Conservation (phyloP, 805 yeast genomes). For the Saccharomycopsis schoenii region DNA sequence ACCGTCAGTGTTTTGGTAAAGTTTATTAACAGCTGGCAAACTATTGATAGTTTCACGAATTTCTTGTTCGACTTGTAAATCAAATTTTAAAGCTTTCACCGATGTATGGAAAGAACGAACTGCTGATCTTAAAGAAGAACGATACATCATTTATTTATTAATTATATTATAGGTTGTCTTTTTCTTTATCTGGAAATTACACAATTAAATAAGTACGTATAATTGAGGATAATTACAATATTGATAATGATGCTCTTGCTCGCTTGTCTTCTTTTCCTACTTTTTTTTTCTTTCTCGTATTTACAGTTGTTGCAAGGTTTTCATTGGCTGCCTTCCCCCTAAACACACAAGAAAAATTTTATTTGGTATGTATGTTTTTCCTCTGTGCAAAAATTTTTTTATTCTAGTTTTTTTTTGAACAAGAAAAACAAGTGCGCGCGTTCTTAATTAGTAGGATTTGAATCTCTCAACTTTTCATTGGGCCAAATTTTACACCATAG, state of each 20-base stretch:
- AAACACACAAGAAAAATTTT: neutral
- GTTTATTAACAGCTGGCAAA: constrained; percentile 53
- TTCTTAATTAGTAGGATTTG: neutral
- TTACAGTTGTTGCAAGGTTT: neutral
- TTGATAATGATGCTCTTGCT: neutral
- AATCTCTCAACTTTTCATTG: constrained; percentile 13
- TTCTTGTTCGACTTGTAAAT: constrained; percentile 45
- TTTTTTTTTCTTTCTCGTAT: neutral
- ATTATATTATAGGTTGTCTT: neutral
- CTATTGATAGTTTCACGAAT: constrained; percentile 52
- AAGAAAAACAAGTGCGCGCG: neutral
- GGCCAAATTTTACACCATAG: neutral
- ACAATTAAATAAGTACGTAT: neutral
- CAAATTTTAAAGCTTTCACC: constrained; percentile 21
- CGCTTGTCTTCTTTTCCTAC: neutral
- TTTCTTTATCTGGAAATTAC: neutral
- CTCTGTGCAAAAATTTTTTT: neutral
- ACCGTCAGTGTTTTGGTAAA: constrained; percentile 71
- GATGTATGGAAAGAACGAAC: constrained; percentile 7
- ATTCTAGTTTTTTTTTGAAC: neutral
- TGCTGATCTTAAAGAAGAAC: neutral
- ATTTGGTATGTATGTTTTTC: neutral
- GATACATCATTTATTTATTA: neutral
- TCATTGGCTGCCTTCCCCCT: neutral
- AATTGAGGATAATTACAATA: no score